A percentile compares a stretch with the other conserved stretches of the same genome.
Evolutionary conservation across 106 monocot species (phyloP).

Genomic region (Phalaenopsis equestris): DNA sequence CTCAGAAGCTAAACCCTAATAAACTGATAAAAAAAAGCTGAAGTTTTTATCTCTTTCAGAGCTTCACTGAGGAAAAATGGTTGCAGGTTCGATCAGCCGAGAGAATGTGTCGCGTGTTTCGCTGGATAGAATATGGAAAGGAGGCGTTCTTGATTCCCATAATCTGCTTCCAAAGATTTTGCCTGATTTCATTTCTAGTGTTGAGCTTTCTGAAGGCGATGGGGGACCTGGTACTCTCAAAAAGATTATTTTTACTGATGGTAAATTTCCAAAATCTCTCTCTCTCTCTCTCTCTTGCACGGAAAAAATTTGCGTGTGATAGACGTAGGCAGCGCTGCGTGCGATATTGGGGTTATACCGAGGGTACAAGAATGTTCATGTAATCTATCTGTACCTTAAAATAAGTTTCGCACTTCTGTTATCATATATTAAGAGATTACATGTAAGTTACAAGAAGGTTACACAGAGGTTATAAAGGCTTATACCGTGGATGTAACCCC

Average conservation of each 20-base stretch:
- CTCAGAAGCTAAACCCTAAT: not conserved
- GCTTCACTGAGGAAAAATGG: constrained; percentile 6
- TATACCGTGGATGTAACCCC: too few relatives aligned
- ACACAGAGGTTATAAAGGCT: too few relatives aligned
- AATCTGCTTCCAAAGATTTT: constrained; percentile 17
- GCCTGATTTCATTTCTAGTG: constrained; percentile 4
- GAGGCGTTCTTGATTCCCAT: constrained; percentile 11
- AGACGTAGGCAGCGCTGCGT: too few relatives aligned
- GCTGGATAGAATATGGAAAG: constrained; percentile 22
- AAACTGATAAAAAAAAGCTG: not conserved
- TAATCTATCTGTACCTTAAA: too few relatives aligned
- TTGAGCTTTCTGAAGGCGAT: constrained; percentile 16
- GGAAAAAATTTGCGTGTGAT: too few relatives aligned
- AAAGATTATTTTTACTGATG: constrained; percentile 9
- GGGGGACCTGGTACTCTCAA: constrained; percentile 26
- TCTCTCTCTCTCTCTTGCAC: too few relatives aligned
- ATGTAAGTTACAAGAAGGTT: too few relatives aligned
- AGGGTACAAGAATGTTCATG: too few relatives aligned
- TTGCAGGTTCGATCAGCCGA: constrained; percentile 10
- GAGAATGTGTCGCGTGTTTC: not conserved
- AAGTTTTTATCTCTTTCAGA: not conserved
- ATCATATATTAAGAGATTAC: too few relatives aligned
- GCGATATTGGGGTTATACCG: too few relatives aligned
- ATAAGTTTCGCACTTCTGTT: too few relatives aligned
- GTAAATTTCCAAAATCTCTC: not conserved